A percentile compares a stretch with the other conserved stretches of the same genome.
Evolutionary conservation across 2,329 filamentous ascomycete genomes (phyloP).

Genomic region (Rutstroemia sydowiana): DNA sequence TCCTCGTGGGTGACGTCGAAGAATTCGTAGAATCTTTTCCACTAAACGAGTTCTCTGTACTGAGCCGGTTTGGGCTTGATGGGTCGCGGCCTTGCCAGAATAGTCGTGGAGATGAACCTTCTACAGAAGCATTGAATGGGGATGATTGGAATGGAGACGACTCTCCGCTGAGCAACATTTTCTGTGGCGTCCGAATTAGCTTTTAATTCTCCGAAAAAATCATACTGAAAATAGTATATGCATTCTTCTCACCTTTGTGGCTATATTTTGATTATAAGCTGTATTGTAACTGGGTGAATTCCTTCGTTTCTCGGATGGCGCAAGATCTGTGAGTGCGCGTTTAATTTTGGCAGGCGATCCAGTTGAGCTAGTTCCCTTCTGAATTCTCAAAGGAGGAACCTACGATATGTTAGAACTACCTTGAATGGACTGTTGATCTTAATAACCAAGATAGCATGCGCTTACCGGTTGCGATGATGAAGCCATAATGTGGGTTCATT

Average conservation of each 20-base stretch:
- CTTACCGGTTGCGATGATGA: constrained; percentile 25
- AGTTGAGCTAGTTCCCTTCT: constrained; percentile 54
- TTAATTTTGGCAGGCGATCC: constrained; percentile 57
- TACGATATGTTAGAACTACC: constrained; percentile 28
- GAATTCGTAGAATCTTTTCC: constrained; percentile 47
- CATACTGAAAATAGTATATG: constrained; percentile 14
- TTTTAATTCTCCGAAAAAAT: constrained; percentile 21
- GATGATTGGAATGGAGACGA: constrained; percentile 83
- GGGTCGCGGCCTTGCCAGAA: constrained; percentile 81
- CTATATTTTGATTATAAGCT: constrained; percentile 56
- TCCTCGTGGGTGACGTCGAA: constrained; percentile 59
- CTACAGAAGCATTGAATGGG: constrained; percentile 51
- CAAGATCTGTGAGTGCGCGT: constrained; percentile 82
- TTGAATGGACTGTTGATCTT: not conserved
- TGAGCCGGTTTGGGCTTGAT: constrained; percentile 57
- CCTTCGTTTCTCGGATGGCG: constrained; percentile 73
- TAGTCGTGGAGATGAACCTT: constrained; percentile 66
- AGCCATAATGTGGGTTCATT: constrained; percentile 15
- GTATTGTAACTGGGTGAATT: constrained; percentile 95
- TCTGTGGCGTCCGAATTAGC: constrained; percentile 38
- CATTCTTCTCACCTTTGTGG: constrained; percentile 53
- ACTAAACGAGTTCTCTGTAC: constrained; percentile 60
- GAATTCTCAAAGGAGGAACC: constrained; percentile 74
- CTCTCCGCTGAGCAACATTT: constrained; percentile 62
- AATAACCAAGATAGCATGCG: not conserved